Evolutionary conservation across 805 yeast species (phyloP).

Genomic region (Priceomyces medius): DNA sequence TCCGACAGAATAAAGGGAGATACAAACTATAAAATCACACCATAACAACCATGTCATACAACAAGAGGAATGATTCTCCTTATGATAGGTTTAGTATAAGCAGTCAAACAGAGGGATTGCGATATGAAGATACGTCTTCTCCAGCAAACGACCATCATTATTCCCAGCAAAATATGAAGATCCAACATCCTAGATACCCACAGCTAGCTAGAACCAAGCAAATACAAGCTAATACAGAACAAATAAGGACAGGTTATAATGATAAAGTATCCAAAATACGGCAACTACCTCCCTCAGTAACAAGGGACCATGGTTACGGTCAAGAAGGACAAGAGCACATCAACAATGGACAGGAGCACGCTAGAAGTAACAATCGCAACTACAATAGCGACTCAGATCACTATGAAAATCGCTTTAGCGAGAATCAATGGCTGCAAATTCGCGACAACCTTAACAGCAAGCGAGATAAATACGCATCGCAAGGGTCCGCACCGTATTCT

Average conservation of each 20-base stretch:
- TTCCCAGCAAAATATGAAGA: too few relatives aligned
- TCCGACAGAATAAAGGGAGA: not conserved
- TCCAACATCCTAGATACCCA: too few relatives aligned
- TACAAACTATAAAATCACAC: not conserved
- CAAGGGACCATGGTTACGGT: too few relatives aligned
- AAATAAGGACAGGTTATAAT: too few relatives aligned
- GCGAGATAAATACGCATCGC: not conserved
- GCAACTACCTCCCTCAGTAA: too few relatives aligned
- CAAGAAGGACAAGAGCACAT: not conserved
- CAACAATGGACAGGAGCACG: not conserved
- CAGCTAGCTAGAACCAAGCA: too few relatives aligned
- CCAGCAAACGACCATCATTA: too few relatives aligned
- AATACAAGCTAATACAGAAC: too few relatives aligned
- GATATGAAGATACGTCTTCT: conserved; percentile 1
- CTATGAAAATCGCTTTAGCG: too few relatives aligned
- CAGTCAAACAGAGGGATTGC: not conserved
- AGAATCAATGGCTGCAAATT: too few relatives aligned
- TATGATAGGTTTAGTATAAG: not conserved
- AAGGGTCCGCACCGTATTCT: not conserved
- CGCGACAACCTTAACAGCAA: not conserved
- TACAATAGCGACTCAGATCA: not conserved
- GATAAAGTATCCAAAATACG: too few relatives aligned
- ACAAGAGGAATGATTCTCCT: not conserved
- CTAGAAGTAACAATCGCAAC: not conserved
- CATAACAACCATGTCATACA: too few relatives aligned